Evolutionary conservation across 345 rosid species (phyloP), one percentile per base, ranked within the genome.

Genomic region (Eucalyptus pauciflora): DNA sequence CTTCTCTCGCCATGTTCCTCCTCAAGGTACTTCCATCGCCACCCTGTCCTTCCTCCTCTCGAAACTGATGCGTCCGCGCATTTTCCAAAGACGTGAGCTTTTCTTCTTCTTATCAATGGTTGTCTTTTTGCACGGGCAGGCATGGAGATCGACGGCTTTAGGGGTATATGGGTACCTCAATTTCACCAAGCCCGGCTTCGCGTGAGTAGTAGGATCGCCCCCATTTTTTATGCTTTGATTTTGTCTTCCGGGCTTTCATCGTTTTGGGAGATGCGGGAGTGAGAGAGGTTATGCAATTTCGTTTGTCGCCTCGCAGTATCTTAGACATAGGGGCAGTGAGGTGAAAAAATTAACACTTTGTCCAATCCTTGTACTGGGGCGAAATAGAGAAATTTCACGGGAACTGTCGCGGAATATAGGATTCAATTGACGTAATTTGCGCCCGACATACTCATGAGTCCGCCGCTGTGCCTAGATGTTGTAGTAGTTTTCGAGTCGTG

Each of bases 71-170:
- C 11, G 13, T 11, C 11, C 46, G 87, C 41, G 15, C 41, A 25
- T 87, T 54, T 22, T 64, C 7, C 71, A 4, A 29, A 64, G 37
- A 14, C 71, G n/a, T 64, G 4, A 29, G 7, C 76, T 58, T 43
- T 18, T 7, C 51, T 7, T 64, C 22, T 67, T 71, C 83, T 69
- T 86, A 25, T 20, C 46, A 13, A 22, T 60, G 33, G 52, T 69
- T 71, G 25, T 11, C 50, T 49, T 62, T 62, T 15, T 52, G 60
- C 83, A 27, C 79, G n/a, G 24, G 88, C 92, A 96, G 98, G 87
- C 96, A 90, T 97, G 99, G 98, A 94, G 98, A 92, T 88, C 91
- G 25, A 91, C 98, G 83, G 95, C 96, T 89, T 96, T 97, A 89
- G 98, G 97, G 33, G 89, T 91, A 58, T 96, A 93, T 86, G 99